Percentiles rank a stretch among this genome's conserved stretches.
Evolutionary conservation across 2,329 filamentous ascomycete genomes (phyloP).

Genomic region (Herpotrichia juniperi): DNA sequence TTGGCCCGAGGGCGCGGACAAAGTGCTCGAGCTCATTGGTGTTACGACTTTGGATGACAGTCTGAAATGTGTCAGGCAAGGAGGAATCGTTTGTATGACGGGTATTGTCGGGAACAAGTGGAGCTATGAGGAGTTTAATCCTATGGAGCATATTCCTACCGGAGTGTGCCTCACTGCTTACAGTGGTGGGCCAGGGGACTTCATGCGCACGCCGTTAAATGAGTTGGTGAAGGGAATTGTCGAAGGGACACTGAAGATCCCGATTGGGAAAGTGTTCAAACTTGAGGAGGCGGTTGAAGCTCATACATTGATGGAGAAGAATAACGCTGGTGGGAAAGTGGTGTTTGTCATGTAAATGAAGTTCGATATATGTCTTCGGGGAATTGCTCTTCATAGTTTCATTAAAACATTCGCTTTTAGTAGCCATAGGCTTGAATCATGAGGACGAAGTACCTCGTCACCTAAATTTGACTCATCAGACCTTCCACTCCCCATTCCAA

Average conservation of each 20-base stretch:
- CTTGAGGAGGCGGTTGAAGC: constrained; percentile 55
- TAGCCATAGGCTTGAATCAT: too few species aligned
- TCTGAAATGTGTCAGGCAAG: constrained; percentile 45
- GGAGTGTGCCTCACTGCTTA: constrained; percentile 51
- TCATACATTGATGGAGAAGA: constrained; percentile 53
- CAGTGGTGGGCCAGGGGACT: constrained; percentile 50
- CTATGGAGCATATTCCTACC: constrained; percentile 52
- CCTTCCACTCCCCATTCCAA: constrained; percentile 33
- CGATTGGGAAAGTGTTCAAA: constrained; percentile 50
- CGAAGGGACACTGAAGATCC: constrained; percentile 47
- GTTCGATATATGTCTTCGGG: not conserved
- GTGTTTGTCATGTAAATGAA: constrained; percentile 42
- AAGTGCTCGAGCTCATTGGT: constrained; percentile 56
- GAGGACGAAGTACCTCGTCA: not conserved
- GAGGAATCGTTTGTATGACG: constrained; percentile 54
- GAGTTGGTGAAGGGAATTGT: constrained; percentile 47
- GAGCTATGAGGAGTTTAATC: constrained; percentile 46
- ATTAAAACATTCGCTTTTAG: too few species aligned
- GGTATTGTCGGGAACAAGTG: constrained; percentile 55
- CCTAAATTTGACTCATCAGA: not conserved
- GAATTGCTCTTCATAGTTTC: too few species aligned
- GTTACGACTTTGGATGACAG: constrained; percentile 52
- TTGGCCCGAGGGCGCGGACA: constrained; percentile 46
- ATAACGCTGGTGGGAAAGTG: constrained; percentile 53
- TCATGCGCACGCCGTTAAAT: constrained; percentile 51